phyloP scores from a whole-genome alignment of 129 eudicot species.

The Tanacetum coccineum region DNA sequence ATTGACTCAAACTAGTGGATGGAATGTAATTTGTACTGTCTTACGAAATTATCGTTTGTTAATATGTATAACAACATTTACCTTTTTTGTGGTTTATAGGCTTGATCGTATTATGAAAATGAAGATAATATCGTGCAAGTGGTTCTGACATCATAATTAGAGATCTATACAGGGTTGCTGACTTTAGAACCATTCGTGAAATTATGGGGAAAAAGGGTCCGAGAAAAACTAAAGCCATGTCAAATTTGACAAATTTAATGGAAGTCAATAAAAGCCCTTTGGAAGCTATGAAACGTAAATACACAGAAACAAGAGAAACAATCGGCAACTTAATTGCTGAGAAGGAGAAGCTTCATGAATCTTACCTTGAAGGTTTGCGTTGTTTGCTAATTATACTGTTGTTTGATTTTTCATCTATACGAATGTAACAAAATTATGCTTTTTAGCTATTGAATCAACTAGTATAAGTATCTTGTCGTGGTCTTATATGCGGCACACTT shows the following conservation, averaged over 20 bases:
- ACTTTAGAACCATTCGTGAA: conserved; percentile 54
- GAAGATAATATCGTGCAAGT: no score
- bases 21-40: no score
- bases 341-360: conserved; percentile 59
- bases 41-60: no score
- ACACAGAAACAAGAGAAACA: conserved; percentile 48
- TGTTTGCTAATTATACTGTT: neutral
- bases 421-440: no score
- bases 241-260: conserved; percentile 49
- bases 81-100: no score
- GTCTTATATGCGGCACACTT: neutral
- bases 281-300: conserved; percentile 53
- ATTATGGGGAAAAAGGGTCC: conserved; percentile 51
- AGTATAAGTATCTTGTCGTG: neutral
- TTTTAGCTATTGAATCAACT: neutral
- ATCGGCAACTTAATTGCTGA: conserved; percentile 46
- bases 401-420: neutral
- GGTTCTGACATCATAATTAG: no score
- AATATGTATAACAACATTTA: no score
- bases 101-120: no score
- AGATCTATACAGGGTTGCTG: conserved; percentile 19
- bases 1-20: no score
- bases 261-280: conserved; percentile 56
- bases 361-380: conserved; percentile 58
- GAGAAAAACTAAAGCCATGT: conserved; percentile 43